Evolutionary conservation across 2,329 filamentous ascomycete species (phyloP).

Genomic region (Lizonia empirigonia): DNA sequence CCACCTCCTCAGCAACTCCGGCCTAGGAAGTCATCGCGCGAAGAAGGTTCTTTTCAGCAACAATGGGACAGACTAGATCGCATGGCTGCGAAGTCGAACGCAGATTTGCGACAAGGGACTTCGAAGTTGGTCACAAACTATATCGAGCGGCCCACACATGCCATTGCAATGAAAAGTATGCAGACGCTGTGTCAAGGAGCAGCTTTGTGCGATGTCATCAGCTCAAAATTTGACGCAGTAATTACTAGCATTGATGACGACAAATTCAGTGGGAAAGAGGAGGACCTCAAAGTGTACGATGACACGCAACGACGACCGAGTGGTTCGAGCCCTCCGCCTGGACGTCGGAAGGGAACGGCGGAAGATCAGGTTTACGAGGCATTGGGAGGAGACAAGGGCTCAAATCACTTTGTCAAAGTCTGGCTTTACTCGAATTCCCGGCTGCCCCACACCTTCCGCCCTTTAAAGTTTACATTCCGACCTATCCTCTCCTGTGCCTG

Average conservation of each 20-base stretch:
- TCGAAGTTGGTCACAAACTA: constrained; percentile 36
- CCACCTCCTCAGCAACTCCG: constrained; percentile 23
- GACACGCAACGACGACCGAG: constrained; percentile 19
- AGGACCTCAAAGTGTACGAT: constrained; percentile 53
- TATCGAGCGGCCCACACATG: constrained; percentile 38
- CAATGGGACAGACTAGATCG: constrained; percentile 40
- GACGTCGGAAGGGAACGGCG: constrained; percentile 18
- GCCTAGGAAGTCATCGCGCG: constrained; percentile 13
- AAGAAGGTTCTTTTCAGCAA: constrained; percentile 31
- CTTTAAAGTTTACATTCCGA: constrained; percentile 73
- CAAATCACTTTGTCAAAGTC: constrained; percentile 69
- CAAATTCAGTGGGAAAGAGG: constrained; percentile 58
- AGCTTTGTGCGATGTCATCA: constrained; percentile 64
- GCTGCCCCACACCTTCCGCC: constrained; percentile 71
- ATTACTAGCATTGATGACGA: constrained; percentile 76
- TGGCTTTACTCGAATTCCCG: constrained; percentile 79
- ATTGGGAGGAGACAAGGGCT: constrained; percentile 27
- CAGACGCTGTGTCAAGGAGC: constrained; percentile 49
- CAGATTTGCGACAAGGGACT: constrained; percentile 36
- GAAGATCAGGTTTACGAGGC: constrained; percentile 24
- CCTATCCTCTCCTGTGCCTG: constrained; percentile 77
- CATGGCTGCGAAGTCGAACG: constrained; percentile 38
- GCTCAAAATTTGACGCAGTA: constrained; percentile 67
- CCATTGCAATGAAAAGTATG: constrained; percentile 42
- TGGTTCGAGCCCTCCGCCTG: constrained; percentile 24